Evolutionary conservation across 2,329 filamentous ascomycete genomes (phyloP), one percentile per base, ranked within the genome.

Genomic region (Calycina marina): DNA sequence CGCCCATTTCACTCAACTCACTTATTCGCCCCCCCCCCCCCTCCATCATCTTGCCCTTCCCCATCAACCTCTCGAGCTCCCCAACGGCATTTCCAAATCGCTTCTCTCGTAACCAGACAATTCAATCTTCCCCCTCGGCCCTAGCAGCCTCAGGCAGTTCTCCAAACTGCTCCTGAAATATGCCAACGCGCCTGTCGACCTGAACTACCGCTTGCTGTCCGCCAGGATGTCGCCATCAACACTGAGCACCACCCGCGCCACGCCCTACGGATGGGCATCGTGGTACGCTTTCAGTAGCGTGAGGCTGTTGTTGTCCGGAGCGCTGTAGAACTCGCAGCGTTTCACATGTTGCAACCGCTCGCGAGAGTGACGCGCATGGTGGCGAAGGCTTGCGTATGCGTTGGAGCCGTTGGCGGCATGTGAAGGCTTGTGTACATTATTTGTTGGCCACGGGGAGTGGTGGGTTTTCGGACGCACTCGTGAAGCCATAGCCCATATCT

Each of bases 201-300:
- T 34, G n/a, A n/a, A n/a, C n/a, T n/a, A n/a, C 4, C 48, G 41
- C 2, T 52, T 33, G 29, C 62, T 49, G 18, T 59, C 22, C 6
- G n/a, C n/a, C n/a, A n/a, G n/a, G n/a, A n/a, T n/a, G n/a, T 61
- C 67, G 16, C 73, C 73, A 55, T 80, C 80, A 47, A 80, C 63
- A 44, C 62, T 65, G 28, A 80, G 53, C 8, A 75, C 61, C 6
- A 79, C 60, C 46, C 72, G 69, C 30, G 63, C 57, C 5, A 72
- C 71, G 40, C 78, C 69, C 39, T 74, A 67, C 1, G 76, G 74
- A 47, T 78, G 67, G 37, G 65, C 62, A 17, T 60, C 60, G 47
- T 79, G 77, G 55, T 79, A 80, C 15, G 61, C 58, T 38, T 69
- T 62, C 17, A 80, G 53, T 6, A 79, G 54, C 18, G 67, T 63